A percentile compares a stretch with the other conserved stretches of the same genome.
Evolutionary conservation across 2,329 filamentous ascomycete genomes (phyloP).

Genomic region (Epichloe typhina): DNA sequence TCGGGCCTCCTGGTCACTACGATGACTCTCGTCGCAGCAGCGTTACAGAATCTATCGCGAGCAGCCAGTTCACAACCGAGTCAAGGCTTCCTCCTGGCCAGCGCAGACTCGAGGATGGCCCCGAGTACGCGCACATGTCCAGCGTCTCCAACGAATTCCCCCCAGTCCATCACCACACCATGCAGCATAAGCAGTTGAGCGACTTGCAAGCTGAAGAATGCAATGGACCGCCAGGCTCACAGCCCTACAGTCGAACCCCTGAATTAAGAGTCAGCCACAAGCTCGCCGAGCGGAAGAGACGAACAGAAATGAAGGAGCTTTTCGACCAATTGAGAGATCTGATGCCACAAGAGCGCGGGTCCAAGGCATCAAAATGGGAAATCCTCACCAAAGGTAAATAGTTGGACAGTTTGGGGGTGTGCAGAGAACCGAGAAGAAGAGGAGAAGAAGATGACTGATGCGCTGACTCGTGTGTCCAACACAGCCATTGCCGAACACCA

Average conservation of each 20-base stretch:
- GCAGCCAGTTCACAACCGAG: slow-evolving; percentile 66
- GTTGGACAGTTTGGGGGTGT: neutral
- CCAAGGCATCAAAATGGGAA: slow-evolving; percentile 83
- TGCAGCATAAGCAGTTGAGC: slow-evolving; percentile 60
- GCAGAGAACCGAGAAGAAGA: neutral
- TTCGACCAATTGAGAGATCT: slow-evolving; percentile 70
- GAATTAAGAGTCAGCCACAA: slow-evolving; percentile 77
- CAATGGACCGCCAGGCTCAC: slow-evolving; percentile 37
- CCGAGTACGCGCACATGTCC: slow-evolving; percentile 36
- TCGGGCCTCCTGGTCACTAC: slow-evolving; percentile 30
- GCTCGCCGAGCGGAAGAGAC: slow-evolving; percentile 67
- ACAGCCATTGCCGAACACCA: slow-evolving; percentile 50
- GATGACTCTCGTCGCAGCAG: slow-evolving; percentile 61
- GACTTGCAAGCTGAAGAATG: slow-evolving; percentile 50
- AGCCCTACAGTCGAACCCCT: slow-evolving; percentile 72
- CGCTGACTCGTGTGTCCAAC: neutral
- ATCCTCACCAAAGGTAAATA: slow-evolving; percentile 69
- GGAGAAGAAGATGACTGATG: neutral
- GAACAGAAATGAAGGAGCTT: slow-evolving; percentile 79
- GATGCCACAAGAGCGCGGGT: slow-evolving; percentile 67
- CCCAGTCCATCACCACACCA: slow-evolving; percentile 56
- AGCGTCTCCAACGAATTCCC: slow-evolving; percentile 41
- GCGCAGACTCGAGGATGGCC: slow-evolving; percentile 53
- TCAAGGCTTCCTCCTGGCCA: slow-evolving; percentile 61
- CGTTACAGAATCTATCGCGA: slow-evolving; percentile 63